Evolutionary conservation across 2,329 filamentous ascomycete species (phyloP).

Genomic region (Neofusicoccum sp.): DNA sequence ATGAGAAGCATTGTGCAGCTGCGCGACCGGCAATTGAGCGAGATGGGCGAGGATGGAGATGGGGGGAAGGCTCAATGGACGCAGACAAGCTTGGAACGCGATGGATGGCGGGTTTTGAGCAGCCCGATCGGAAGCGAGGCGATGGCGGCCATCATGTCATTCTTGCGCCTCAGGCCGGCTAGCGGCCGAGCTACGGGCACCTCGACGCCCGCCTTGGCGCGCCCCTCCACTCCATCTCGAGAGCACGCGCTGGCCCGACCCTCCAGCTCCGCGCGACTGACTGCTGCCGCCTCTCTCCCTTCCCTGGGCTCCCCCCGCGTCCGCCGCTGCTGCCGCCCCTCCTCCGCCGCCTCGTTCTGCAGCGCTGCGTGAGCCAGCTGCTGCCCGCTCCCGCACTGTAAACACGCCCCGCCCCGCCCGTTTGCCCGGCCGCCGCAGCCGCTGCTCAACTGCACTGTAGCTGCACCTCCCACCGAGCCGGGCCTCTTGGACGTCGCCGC

Average conservation of each 20-base stretch:
- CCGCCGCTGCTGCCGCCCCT: slow-evolving; percentile 17
- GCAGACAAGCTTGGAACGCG: not conserved
- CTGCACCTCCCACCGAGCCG: not conserved
- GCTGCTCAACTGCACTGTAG: too few relatives aligned
- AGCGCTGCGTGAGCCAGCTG: not conserved
- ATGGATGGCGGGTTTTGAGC: slow-evolving; percentile 4
- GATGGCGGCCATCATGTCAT: not conserved
- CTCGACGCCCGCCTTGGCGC: not conserved
- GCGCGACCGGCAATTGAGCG: slow-evolving; percentile 33
- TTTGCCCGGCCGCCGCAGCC: too few relatives aligned
- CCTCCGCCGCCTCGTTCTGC: slow-evolving; percentile 10
- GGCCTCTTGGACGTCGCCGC: too few relatives aligned
- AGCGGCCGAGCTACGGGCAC: not conserved
- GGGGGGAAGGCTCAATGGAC: slow-evolving; percentile 4
- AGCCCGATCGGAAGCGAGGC: not conserved
- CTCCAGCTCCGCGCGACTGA: not conserved
- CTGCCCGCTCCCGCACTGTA: not conserved
- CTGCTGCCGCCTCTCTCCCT: slow-evolving; percentile 23
- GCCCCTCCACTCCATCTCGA: slow-evolving; percentile 4
- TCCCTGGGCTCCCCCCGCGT: slow-evolving; percentile 14
- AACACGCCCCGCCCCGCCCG: not conserved
- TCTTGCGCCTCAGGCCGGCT: not conserved
- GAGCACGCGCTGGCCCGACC: not conserved
- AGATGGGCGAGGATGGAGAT: slow-evolving; percentile 25
- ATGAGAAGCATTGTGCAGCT: slow-evolving; percentile 42